These are phyloP conservation scores for Phyllosticta ampelicida DNA, from an alignment of 2,329 filamentous ascomycete species.

Conservation along the genomic window DNA sequence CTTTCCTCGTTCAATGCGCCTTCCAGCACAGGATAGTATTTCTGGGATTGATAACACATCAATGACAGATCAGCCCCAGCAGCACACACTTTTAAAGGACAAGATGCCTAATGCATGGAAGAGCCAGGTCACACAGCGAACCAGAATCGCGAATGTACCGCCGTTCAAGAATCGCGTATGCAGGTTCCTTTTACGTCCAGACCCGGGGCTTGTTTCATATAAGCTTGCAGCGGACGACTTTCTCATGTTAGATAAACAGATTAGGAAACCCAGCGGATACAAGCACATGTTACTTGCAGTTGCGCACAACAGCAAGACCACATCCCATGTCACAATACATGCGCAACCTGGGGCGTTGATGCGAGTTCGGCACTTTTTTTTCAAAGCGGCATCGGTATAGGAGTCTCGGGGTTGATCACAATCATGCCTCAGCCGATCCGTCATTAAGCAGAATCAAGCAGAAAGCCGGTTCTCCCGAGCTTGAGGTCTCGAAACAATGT, in stretches of 20 bases:
- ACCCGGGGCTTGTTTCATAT: neutral
- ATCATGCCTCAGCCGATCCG: neutral
- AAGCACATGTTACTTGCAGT: neutral
- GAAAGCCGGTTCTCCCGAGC: neutral
- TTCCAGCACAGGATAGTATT: neutral
- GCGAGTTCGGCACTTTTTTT: neutral
- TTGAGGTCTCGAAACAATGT: neutral
- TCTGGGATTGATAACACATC: neutral
- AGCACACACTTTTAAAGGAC: neutral
- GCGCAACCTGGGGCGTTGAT: neutral
- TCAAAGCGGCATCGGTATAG: neutral
- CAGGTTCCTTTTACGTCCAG: neutral
- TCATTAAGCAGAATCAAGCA: neutral
- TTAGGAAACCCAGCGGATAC: neutral
- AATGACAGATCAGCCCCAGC: neutral
- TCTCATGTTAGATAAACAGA: neutral
- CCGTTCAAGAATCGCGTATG: neutral
- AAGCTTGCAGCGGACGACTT: neutral
- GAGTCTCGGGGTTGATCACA: neutral
- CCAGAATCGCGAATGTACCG: neutral
- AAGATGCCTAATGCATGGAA: neutral
- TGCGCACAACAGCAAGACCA: neutral
- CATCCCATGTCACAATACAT: neutral
- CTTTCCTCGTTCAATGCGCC: neutral
- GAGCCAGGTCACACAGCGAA: neutral